A percentile compares a stretch with the other conserved stretches of the same genome.
Evolutionary conservation across 208 protist genomes (phyloP).

Genomic region (Crithidia thermophila): DNA sequence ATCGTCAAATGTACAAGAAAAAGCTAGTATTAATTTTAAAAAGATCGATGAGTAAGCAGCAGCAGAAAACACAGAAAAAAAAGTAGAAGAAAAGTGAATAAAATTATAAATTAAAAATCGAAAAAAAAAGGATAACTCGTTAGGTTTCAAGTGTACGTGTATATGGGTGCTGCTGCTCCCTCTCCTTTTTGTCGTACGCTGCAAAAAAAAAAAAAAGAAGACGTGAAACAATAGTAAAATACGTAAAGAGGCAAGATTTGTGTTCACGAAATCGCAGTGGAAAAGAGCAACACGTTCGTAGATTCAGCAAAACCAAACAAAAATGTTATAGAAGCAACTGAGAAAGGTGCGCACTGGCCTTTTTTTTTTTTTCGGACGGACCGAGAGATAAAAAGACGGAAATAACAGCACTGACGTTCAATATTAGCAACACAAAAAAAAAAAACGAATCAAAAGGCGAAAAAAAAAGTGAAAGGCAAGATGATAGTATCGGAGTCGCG

Average conservation of each 20-base stretch:
- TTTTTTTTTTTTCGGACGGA: too few relatives aligned
- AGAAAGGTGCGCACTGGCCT: too few relatives aligned
- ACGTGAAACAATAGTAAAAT: not conserved
- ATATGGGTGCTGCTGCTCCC: too few relatives aligned
- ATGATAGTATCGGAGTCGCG: not conserved
- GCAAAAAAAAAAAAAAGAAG: slow-evolving; percentile 13
- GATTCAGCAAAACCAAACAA: too few relatives aligned
- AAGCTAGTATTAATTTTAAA: too few relatives aligned
- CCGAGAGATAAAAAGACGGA: not conserved
- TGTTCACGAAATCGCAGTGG: too few relatives aligned
- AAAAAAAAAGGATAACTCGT: not conserved
- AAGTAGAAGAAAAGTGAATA: not conserved
- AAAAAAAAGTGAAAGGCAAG: not conserved
- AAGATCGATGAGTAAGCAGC: too few relatives aligned
- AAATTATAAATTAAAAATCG: too few relatives aligned
- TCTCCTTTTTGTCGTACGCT: not conserved
- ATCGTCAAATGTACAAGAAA: not conserved
- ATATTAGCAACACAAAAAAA: not conserved
- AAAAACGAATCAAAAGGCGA: not conserved
- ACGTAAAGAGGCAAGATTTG: too few relatives aligned
- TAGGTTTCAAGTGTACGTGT: not conserved
- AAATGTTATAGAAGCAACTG: not conserved
- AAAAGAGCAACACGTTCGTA: too few relatives aligned
- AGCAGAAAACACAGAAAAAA: too few relatives aligned
- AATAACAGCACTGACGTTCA: not conserved